Conservation (phyloP, 2,329 filamentous ascomycete species). For the Clarireedia sp. region DNA sequence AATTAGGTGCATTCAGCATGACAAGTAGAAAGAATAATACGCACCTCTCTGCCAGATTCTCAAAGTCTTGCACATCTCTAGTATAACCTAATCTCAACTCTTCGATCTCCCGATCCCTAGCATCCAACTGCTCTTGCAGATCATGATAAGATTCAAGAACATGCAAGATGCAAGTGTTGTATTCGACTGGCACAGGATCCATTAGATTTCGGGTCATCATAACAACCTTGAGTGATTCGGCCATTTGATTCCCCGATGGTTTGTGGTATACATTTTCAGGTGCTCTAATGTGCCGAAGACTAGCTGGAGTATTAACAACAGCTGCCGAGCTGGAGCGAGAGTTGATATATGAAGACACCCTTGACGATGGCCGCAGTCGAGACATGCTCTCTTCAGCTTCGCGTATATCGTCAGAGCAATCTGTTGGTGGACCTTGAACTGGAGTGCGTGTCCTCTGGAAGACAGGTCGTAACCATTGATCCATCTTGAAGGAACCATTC, state of each 20-base stretch:
- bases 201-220: conserved; percentile 28
- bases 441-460: conserved; percentile 20
- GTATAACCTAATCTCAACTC: conserved; percentile 20
- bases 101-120: conserved; percentile 20
- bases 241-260: conserved; percentile 27
- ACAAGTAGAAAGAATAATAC: background rate
- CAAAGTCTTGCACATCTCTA: conserved; percentile 24
- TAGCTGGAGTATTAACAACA: conserved; percentile 11
- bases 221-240: conserved; percentile 26
- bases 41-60: conserved; percentile 17
- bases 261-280: conserved; percentile 25
- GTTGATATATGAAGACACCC: conserved; percentile 24
- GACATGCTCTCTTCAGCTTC: conserved; percentile 14
- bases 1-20: background rate
- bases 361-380: conserved; percentile 16
- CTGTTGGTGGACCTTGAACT: conserved; percentile 5
- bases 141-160: conserved; percentile 27
- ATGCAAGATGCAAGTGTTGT: conserved; percentile 28
- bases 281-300: conserved; percentile 13
- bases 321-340: conserved; percentile 14
- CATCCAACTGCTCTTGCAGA: conserved; percentile 16
- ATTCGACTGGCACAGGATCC: conserved; percentile 23
- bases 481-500: conserved; percentile 14
- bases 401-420: conserved; percentile 13
- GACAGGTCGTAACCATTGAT: conserved; percentile 25